phyloP scores from a whole-genome alignment of 208 protist species.

The Willaertia magna region DNA sequence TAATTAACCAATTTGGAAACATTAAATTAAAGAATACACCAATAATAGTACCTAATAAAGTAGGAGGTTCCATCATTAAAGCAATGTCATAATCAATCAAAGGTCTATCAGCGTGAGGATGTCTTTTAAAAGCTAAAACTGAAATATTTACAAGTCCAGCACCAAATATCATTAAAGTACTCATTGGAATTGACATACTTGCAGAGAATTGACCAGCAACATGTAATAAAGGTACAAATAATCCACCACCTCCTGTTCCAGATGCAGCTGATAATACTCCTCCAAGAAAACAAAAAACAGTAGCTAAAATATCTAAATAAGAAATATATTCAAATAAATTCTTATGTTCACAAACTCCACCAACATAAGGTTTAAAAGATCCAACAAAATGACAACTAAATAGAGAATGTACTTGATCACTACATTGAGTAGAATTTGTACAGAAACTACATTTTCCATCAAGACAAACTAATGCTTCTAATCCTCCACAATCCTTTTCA shows the following conservation, averaged over 20 bases:
- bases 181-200: neutral
- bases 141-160: neutral
- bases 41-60: slow-evolving; percentile 4
- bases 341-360: neutral
- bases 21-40: slow-evolving; percentile 12
- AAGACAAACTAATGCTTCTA: neutral
- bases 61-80: slow-evolving; percentile 6
- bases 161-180: neutral
- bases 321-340: neutral
- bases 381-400: neutral
- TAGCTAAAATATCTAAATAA: neutral
- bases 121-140: neutral
- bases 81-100: slow-evolving; percentile 4
- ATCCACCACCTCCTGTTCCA: slow-evolving; percentile 5
- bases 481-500: neutral
- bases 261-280: neutral
- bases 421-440: neutral
- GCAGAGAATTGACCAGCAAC: neutral
- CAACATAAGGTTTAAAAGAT: neutral
- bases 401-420: neutral
- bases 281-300: neutral
- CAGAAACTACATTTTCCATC: neutral
- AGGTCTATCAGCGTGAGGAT: neutral
- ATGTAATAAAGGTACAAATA: neutral
- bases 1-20: slow-evolving; percentile 10